Conservation (phyloP, 1,139 yeast genomes). For the Magnusiomyces ingens region DNA sequence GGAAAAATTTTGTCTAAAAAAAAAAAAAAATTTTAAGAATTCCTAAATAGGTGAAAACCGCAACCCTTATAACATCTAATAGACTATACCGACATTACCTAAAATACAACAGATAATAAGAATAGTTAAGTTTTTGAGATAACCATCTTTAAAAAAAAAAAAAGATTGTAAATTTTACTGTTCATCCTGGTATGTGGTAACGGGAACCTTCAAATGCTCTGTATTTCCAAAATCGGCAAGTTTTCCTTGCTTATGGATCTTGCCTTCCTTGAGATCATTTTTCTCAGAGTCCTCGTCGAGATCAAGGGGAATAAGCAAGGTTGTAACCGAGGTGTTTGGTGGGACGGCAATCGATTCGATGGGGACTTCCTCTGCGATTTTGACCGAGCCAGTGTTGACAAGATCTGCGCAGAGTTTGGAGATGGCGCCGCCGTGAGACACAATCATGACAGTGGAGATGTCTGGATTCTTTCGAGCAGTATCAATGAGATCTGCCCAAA, state of each 20-base stretch:
- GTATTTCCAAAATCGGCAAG: slow-evolving; percentile 1
- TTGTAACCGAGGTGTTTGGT: slow-evolving; percentile 10
- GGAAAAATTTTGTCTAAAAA: not conserved
- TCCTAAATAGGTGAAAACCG: not conserved
- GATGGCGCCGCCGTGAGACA: slow-evolving; percentile 87
- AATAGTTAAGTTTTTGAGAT: too few relatives aligned
- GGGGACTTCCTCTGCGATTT: not conserved
- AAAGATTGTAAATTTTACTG: not conserved
- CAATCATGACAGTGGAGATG: slow-evolving; percentile 47
- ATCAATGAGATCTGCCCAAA: slow-evolving; percentile 42
- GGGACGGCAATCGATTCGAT: slow-evolving; percentile 7
- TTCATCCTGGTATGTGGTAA: slow-evolving; percentile 1
- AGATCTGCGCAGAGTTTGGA: slow-evolving; percentile 40
- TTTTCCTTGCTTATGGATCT: not conserved
- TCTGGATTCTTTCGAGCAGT: slow-evolving; percentile 25
- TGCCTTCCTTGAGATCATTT: not conserved
- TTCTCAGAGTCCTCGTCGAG: not conserved
- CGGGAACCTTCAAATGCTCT: slow-evolving; percentile 1
- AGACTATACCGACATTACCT: too few relatives aligned
- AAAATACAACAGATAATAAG: too few relatives aligned
- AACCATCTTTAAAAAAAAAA: too few relatives aligned
- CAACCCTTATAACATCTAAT: too few relatives aligned
- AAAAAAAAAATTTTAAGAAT: not conserved
- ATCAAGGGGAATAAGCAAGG: slow-evolving; percentile 2
- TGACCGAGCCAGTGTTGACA: slow-evolving; percentile 3